A percentile compares a stretch with the other conserved stretches of the same genome.
Evolutionary conservation across 495 filamentous ascomycete genomes (phyloP).

Genomic region (Pseudomonodictys pantanalensis): DNA sequence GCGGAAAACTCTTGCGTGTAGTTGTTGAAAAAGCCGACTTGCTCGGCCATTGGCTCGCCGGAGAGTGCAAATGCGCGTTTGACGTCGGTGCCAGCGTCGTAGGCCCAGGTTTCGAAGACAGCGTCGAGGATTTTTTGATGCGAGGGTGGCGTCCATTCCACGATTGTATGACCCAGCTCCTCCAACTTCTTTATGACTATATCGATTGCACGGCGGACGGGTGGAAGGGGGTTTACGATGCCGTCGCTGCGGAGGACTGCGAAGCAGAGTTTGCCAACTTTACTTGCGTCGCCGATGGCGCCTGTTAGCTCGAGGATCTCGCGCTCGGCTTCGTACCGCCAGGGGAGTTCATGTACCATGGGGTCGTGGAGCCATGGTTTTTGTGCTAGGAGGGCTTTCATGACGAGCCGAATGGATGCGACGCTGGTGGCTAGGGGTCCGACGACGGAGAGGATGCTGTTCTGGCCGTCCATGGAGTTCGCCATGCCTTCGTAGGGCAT

Average conservation of each 20-base stretch:
- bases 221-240: constrained; percentile 50
- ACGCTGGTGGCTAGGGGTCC: constrained; percentile 55
- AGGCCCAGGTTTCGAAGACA: constrained; percentile 45
- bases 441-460: constrained; percentile 54
- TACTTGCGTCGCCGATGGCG: constrained; percentile 15
- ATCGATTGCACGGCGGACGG: constrained; percentile 53
- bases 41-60: constrained; percentile 50
- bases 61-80: constrained; percentile 52
- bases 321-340: constrained; percentile 55
- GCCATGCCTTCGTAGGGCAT: constrained; percentile 53
- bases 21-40: constrained; percentile 41
- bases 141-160: constrained; percentile 59
- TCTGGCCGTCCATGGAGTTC: constrained; percentile 60
- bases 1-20: constrained; percentile 45
- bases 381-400: constrained; percentile 54
- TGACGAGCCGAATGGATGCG: constrained; percentile 51
- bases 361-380: constrained; percentile 67
- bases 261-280: constrained; percentile 48
- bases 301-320: constrained; percentile 48
- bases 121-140: constrained; percentile 41
- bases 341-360: constrained; percentile 58
- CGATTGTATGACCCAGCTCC: constrained; percentile 55
- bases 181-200: constrained; percentile 51
- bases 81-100: constrained; percentile 50
- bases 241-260: constrained; percentile 55